Percentiles rank a stretch among this genome's conserved stretches.
Conservation (phyloP, 2,329 filamentous ascomycete genomes). For the Pestalotiopsis sp. region DNA sequence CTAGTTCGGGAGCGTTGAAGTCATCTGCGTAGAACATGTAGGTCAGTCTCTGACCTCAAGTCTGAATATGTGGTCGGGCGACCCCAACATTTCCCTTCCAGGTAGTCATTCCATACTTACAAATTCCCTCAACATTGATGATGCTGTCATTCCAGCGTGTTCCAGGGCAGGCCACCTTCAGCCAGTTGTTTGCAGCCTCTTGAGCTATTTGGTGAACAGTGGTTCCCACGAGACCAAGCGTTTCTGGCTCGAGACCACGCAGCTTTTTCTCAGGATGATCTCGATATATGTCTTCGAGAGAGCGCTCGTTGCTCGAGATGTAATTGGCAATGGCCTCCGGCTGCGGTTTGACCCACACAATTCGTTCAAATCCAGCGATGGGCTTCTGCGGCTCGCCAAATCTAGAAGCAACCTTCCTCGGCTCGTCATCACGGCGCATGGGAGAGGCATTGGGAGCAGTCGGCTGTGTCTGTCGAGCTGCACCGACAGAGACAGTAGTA, state of each 20-base stretch:
- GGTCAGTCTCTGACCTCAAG: background rate
- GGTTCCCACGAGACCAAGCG: slow-evolving; percentile 11
- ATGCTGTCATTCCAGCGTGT: slow-evolving; percentile 11
- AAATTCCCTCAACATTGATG: background rate
- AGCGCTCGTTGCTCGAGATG: background rate
- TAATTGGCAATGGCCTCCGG: background rate
- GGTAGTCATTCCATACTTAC: background rate
- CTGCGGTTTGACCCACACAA: background rate
- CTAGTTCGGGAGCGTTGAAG: slow-evolving; percentile 11
- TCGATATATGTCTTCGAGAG: slow-evolving; percentile 21
- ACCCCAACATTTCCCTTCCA: background rate
- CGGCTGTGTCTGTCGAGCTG: background rate
- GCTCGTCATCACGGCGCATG: background rate
- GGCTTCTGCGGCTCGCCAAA: background rate
- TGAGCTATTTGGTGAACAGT: slow-evolving; percentile 16
- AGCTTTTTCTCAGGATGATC: slow-evolving; percentile 22
- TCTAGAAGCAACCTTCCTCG: background rate
- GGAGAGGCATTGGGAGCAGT: background rate
- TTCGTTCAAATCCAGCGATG: background rate
- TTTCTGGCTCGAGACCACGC: slow-evolving; percentile 10
- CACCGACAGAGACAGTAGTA: background rate
- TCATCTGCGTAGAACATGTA: slow-evolving; percentile 4
- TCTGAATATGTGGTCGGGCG: too few relatives aligned
- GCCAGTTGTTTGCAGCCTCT: slow-evolving; percentile 21
- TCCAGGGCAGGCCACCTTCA: slow-evolving; percentile 20